Evolutionary conservation across 345 rosid species (phyloP).

Genomic region (Zanthoxylum bungeanum): DNA sequence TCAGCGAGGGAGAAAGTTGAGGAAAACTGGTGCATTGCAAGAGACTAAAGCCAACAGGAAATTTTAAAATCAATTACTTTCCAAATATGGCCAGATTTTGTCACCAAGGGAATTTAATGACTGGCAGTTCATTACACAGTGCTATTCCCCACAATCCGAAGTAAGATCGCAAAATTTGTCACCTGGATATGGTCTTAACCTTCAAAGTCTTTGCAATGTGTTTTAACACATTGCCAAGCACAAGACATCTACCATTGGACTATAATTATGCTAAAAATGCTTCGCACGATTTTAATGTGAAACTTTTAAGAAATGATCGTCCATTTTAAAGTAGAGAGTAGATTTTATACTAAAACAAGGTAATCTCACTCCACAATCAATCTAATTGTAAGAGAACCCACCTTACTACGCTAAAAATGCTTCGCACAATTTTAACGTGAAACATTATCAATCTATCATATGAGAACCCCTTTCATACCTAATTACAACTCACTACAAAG

Average conservation of each 20-base stretch:
- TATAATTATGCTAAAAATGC: neutral
- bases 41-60: neutral
- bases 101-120: neutral
- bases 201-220: neutral
- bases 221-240: neutral
- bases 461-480: too few relatives aligned
- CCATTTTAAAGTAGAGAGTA: neutral
- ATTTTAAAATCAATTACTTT: neutral
- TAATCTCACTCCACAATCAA: neutral
- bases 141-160: neutral
- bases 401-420: too few relatives aligned
- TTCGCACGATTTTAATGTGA: neutral
- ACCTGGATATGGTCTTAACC: neutral
- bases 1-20: neutral
- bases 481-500: conserved; percentile 1
- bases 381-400: neutral
- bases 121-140: neutral
- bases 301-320: neutral
- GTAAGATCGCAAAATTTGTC: neutral
- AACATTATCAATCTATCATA: too few relatives aligned
- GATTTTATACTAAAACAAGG: neutral
- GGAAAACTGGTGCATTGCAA: neutral
- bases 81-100: conserved; percentile 4
- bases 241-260: neutral
- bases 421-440: too few relatives aligned